Percentiles rank a stretch among this genome's conserved stretches.
Conservation (phyloP, 108 stramenopile genomes). For the Conticribra weissflogii region DNA sequence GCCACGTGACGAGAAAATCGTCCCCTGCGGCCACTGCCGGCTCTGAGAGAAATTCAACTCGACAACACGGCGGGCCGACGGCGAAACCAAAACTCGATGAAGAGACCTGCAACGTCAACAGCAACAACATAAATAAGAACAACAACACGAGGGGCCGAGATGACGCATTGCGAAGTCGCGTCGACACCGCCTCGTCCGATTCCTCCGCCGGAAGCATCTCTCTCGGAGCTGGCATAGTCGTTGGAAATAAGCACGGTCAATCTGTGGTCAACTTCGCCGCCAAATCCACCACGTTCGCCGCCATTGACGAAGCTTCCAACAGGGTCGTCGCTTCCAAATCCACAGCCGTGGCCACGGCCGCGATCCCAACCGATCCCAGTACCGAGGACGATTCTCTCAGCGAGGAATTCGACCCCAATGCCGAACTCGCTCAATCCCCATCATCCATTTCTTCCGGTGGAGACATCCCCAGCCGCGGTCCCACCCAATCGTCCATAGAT, state of each 20-base stretch:
- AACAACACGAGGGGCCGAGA: neutral
- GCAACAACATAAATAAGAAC: neutral
- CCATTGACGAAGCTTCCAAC: neutral
- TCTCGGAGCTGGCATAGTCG: neutral
- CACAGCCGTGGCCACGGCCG: too few relatives aligned
- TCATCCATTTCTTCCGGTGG: neutral
- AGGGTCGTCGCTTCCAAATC: neutral
- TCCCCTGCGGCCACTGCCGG: too few relatives aligned
- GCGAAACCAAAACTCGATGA: too few relatives aligned
- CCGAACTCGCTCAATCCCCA: neutral
- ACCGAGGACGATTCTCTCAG: neutral
- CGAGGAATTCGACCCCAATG: too few relatives aligned
- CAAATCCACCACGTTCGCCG: neutral
- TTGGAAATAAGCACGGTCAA: neutral
- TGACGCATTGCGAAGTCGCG: neutral
- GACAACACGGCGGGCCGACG: too few relatives aligned
- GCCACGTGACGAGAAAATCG: too few relatives aligned
- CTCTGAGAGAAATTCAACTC: too few relatives aligned
- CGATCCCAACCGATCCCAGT: neutral
- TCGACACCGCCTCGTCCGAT: neutral
- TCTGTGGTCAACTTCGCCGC: neutral
- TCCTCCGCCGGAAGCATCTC: neutral
- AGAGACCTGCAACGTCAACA: neutral
- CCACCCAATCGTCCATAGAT: constrained; percentile 40
- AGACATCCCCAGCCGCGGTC: constrained; percentile 5